Conservation (phyloP, 768 basidiomycete genomes). For the Russula foetens region DNA sequence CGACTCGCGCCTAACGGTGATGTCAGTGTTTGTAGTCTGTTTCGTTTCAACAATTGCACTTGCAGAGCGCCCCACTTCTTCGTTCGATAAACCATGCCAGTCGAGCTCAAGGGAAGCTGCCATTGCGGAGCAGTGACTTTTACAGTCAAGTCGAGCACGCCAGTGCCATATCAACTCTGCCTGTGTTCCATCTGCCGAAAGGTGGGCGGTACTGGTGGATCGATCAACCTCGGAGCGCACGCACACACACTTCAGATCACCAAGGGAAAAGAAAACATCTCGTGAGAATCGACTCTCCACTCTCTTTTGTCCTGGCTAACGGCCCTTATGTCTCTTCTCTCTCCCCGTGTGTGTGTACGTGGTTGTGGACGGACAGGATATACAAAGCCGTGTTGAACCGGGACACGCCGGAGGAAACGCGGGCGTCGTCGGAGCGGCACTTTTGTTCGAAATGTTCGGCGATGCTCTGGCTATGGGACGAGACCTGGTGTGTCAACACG, state of each 20-base stretch:
- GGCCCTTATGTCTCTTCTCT: not conserved
- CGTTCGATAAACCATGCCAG: constrained; percentile 36
- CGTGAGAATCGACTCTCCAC: constrained; percentile 28
- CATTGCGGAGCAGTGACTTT: constrained; percentile 32
- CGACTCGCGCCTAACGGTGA: too few species aligned
- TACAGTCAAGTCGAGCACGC: constrained; percentile 38
- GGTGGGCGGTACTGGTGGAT: constrained; percentile 56
- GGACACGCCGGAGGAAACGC: constrained; percentile 40
- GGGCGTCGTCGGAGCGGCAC: constrained; percentile 48
- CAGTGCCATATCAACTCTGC: constrained; percentile 62
- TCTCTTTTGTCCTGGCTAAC: not conserved
- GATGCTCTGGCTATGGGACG: constrained; percentile 62
- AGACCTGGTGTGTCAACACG: constrained; percentile 35
- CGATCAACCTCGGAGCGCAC: constrained; percentile 56
- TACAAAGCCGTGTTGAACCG: constrained; percentile 58
- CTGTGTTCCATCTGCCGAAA: constrained; percentile 66
- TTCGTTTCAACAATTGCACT: too few species aligned
- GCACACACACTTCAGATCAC: constrained; percentile 40
- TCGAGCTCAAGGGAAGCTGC: constrained; percentile 38
- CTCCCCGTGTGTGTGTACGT: not conserved
- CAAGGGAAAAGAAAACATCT: constrained; percentile 45
- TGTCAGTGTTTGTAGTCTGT: too few species aligned
- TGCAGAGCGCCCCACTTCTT: not conserved
- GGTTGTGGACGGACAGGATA: constrained; percentile 30
- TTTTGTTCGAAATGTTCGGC: constrained; percentile 57